These are phyloP conservation scores for Gomphus sp. DNA, from an alignment of 1,284 basidiomycete species.

Conservation along the genomic window DNA sequence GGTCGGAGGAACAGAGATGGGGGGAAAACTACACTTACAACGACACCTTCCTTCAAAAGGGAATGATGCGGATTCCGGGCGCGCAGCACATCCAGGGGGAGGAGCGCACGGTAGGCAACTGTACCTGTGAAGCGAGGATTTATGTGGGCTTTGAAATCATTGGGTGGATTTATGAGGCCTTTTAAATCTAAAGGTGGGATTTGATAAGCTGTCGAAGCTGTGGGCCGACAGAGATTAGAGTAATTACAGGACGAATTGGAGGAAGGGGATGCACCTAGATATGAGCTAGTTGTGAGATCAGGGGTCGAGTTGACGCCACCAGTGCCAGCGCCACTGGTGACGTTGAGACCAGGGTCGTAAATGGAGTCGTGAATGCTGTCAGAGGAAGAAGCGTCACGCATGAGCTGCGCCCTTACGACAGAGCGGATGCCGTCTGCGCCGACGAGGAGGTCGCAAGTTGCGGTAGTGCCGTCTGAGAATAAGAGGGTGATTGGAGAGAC, in stretches of 20 bases:
- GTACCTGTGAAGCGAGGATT: constrained; percentile 31
- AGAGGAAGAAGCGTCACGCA: constrained; percentile 16
- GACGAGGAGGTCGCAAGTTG: constrained; percentile 37
- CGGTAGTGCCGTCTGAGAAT: constrained; percentile 34
- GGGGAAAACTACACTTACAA: not conserved
- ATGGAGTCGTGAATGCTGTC: no score
- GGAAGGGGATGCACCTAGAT: not conserved
- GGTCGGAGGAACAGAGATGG: not conserved
- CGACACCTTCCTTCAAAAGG: not conserved
- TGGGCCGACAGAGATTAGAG: no score
- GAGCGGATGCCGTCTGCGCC: constrained; percentile 46
- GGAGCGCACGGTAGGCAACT: constrained; percentile 28
- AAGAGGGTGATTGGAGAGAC: constrained; percentile 24
- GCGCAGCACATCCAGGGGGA: constrained; percentile 26
- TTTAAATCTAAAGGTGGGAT: no score
- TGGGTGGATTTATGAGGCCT: not conserved
- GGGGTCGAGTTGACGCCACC: no score
- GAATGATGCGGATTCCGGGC: constrained; percentile 1
- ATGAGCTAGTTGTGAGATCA: no score
- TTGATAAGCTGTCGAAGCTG: no score
- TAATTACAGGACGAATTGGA: no score
- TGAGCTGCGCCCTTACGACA: constrained; percentile 19
- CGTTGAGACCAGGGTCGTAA: not conserved
- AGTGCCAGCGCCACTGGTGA: constrained; percentile 24
- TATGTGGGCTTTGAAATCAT: not conserved